Evolutionary conservation across 106 monocot genomes (phyloP).

Genomic region (Dioscorea dumetorum): DNA sequence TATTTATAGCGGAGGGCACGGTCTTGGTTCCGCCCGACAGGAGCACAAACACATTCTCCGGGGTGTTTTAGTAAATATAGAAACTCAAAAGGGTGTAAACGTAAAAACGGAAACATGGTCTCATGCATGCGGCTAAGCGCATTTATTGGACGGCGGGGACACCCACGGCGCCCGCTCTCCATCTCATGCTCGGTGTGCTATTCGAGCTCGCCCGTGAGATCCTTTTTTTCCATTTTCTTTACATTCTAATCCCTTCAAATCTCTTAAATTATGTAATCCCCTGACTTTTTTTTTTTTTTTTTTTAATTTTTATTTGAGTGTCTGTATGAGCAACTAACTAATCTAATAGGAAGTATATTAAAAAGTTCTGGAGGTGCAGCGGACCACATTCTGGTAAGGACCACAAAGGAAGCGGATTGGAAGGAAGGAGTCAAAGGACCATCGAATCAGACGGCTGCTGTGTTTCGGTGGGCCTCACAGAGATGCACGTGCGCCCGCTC

Average conservation of each 20-base stretch:
- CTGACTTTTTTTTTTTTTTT: too few relatives aligned
- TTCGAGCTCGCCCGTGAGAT: background rate
- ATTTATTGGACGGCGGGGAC: slow-evolving; percentile 11
- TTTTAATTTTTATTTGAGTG: too few relatives aligned
- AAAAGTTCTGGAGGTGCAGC: background rate
- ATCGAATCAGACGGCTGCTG: background rate
- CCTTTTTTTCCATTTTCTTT: background rate
- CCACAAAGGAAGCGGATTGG: background rate
- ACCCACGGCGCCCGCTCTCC: background rate
- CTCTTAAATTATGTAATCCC: too few relatives aligned
- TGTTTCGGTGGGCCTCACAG: background rate
- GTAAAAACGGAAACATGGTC: too few relatives aligned
- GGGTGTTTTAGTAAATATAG: too few relatives aligned
- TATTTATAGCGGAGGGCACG: slow-evolving; percentile 34
- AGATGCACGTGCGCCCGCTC: background rate
- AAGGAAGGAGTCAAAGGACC: background rate
- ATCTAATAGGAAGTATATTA: too few relatives aligned
- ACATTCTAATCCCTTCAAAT: too few relatives aligned
- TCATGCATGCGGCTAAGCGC: background rate
- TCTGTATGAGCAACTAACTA: too few relatives aligned
- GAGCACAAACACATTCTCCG: background rate
- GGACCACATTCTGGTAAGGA: background rate
- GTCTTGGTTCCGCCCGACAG: slow-evolving; percentile 50
- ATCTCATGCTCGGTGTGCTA: background rate
- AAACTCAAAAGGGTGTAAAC: too few relatives aligned